Conservation (phyloP, 352 stramenopile genomes). For the Phytophthora colocasiae region DNA sequence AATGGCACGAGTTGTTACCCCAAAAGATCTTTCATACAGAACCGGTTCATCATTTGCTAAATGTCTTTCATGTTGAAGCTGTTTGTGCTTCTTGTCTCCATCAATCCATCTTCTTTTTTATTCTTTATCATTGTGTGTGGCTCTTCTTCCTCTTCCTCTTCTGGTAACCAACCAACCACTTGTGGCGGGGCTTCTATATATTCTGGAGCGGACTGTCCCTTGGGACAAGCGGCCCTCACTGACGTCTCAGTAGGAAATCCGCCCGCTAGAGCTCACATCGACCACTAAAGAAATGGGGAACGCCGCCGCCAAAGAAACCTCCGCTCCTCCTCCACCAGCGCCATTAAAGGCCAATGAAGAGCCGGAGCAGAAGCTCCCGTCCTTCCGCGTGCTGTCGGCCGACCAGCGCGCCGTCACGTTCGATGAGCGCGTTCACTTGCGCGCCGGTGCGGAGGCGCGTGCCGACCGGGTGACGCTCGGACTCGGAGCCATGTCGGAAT, state of each 20-base stretch:
- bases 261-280: conserved; percentile 8
- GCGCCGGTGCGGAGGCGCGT: conserved; percentile 14
- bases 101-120: neutral
- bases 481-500: conserved; percentile 63
- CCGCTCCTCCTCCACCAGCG: conserved; percentile 5
- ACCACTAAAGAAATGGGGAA: conserved; percentile 33
- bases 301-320: conserved; percentile 36
- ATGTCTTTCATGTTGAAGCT: conserved; percentile 20
- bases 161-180: conserved; percentile 1
- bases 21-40: conserved; percentile 13
- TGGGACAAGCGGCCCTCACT: conserved; percentile 1
- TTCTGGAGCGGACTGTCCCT: conserved; percentile 13
- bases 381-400: conserved; percentile 71
- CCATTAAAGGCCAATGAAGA: conserved; percentile 2
- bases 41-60: conserved; percentile 3
- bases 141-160: no score
- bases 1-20: conserved; percentile 11
- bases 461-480: conserved; percentile 55
- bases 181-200: no score
- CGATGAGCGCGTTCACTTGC: conserved; percentile 81
- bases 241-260: conserved; percentile 25
- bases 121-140: no score
- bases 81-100: neutral
- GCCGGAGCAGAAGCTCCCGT: conserved; percentile 13
- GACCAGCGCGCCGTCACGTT: conserved; percentile 85